Conservation (phyloP, 257 asterid genomes). For the Galeopsis tetrahit region DNA sequence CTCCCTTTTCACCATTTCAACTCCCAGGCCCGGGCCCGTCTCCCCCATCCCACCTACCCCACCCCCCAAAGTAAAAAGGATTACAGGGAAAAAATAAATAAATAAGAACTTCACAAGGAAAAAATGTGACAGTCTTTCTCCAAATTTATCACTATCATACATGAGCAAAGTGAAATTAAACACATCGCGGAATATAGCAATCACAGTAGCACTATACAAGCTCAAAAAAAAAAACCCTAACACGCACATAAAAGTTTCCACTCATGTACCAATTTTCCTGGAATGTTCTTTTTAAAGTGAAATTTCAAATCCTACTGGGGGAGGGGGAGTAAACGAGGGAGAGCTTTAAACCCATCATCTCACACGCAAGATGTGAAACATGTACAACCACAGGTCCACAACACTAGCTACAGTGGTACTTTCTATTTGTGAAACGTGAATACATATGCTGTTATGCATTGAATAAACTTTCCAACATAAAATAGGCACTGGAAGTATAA, state of each 20-base stretch:
- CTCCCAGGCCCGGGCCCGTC: not conserved
- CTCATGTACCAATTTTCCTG: not conserved
- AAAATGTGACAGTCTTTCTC: not conserved
- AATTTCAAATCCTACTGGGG: not conserved
- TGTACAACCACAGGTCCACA: not conserved
- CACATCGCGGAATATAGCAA: constrained; percentile 5
- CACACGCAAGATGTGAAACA: not conserved
- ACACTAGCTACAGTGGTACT: not conserved
- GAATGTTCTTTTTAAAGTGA: not conserved
- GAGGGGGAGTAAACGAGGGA: not conserved
- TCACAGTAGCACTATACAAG: not conserved
- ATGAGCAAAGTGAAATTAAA: not conserved
- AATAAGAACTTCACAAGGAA: not conserved
- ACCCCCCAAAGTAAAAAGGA: not conserved
- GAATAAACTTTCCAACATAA: constrained; percentile 2
- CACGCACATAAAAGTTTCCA: not conserved
- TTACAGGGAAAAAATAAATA: not conserved
- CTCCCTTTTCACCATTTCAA: not conserved
- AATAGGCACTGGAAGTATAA: not conserved
- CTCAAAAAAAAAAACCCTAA: constrained; percentile 12
- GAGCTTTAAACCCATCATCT: not conserved
- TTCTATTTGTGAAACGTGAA: constrained; percentile 18
- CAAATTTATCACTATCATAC: not conserved
- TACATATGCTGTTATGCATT: not conserved
- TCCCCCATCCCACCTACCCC: not conserved